A percentile compares a stretch with the other conserved stretches of the same genome.
These are phyloP conservation scores for Fusarium kyushuense DNA, from an alignment of 2,329 filamentous ascomycete genomes.

Conservation along the genomic window DNA sequence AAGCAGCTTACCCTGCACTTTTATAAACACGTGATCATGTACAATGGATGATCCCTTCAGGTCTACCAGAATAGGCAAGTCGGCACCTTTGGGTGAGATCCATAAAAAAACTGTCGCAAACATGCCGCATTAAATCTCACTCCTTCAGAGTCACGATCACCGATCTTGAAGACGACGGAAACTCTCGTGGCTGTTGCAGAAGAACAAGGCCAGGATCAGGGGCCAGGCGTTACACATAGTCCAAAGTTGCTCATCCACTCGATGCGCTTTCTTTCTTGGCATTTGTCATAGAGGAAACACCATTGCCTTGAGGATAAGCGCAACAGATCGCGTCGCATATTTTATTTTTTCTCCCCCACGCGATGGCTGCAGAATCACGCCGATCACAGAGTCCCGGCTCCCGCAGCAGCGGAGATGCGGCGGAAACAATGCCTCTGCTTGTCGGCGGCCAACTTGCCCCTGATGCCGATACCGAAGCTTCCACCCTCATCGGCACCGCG, in stretches of 20 bases:
- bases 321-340: background rate
- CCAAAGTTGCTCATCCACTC: background rate
- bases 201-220: background rate
- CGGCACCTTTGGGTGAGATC: conserved; percentile 11
- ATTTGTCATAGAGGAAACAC: background rate
- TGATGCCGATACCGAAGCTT: conserved; percentile 45
- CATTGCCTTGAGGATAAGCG: background rate
- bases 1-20: conserved; percentile 18
- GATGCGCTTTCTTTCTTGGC: conserved; percentile 4
- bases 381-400: conserved; percentile 19
- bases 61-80: conserved; percentile 27
- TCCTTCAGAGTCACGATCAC: conserved; percentile 1
- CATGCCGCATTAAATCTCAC: conserved; percentile 7
- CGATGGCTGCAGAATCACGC: conserved; percentile 18
- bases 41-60: background rate
- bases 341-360: background rate
- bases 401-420: conserved; percentile 16
- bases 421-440: conserved; percentile 43
- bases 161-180: background rate
- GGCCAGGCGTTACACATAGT: background rate
- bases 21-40: background rate
- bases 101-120: conserved; percentile 28
- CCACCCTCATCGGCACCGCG: conserved; percentile 43
- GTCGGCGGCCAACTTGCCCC: conserved; percentile 26
- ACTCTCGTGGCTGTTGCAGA: background rate